Conservation (phyloP, 192 early-diverging fungal species). For the Rhizoclosmatium sp. region DNA sequence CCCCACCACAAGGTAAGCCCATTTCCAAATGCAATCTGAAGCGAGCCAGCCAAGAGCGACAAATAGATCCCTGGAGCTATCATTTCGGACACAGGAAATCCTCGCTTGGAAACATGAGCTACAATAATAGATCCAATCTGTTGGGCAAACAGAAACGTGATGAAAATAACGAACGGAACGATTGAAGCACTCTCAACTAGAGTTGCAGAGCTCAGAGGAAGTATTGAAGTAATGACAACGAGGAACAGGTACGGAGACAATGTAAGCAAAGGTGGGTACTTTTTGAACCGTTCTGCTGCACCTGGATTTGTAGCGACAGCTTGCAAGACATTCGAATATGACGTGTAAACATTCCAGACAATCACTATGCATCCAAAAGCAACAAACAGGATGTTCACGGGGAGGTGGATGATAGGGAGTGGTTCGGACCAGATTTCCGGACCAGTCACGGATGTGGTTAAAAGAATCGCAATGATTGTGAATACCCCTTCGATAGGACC, state of each 20-base stretch:
- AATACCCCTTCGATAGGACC: conserved; percentile 91
- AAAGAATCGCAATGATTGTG: conserved; percentile 64
- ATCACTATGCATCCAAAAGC: conserved; percentile 55
- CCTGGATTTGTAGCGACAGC: conserved; percentile 62
- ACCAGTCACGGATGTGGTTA: conserved; percentile 62
- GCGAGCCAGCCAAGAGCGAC: conserved; percentile 1
- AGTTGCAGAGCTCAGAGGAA: conserved; percentile 44
- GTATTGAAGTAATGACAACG: conserved; percentile 55
- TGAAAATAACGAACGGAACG: conserved; percentile 71
- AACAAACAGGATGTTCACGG: conserved; percentile 63
- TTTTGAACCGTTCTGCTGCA: conserved; percentile 62
- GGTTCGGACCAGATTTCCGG: background rate
- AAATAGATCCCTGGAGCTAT: conserved; percentile 12
- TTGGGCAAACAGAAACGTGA: conserved; percentile 81
- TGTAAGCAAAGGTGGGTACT: conserved; percentile 58
- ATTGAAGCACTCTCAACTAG: conserved; percentile 30
- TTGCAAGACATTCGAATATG: conserved; percentile 42
- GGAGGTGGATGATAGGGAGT: conserved; percentile 6
- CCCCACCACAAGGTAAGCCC: conserved; percentile 33
- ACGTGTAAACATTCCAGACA: conserved; percentile 60
- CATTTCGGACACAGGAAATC: conserved; percentile 80
- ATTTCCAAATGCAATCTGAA: background rate
- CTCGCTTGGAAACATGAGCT: conserved; percentile 80
- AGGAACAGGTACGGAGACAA: conserved; percentile 70
- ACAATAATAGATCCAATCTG: conserved; percentile 86